These are phyloP conservation scores for Penicillium sclerotiorum DNA, from an alignment of 2,329 filamentous ascomycete species.

Conservation along the genomic window DNA sequence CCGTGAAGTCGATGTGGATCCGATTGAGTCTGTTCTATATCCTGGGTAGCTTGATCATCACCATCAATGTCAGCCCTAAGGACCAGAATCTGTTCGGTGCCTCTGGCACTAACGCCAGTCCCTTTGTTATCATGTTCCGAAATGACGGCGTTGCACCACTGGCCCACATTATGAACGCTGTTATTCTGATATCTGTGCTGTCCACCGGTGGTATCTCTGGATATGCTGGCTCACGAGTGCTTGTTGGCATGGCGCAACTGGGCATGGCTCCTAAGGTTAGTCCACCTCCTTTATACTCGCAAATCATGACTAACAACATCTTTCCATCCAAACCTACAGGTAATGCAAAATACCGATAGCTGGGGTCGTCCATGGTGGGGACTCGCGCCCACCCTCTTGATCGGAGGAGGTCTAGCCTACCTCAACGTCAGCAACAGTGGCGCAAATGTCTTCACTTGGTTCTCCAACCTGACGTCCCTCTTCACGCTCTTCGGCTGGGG, in stretches of 20 bases:
- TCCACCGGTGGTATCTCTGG: slow-evolving; percentile 49
- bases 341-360: slow-evolving; percentile 37
- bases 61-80: slow-evolving; percentile 47
- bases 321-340: slow-evolving; percentile 4
- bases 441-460: slow-evolving; percentile 51
- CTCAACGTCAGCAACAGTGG: slow-evolving; percentile 49
- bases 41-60: slow-evolving; percentile 48
- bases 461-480: slow-evolving; percentile 51
- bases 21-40: slow-evolving; percentile 52
- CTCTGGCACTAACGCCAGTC: slow-evolving; percentile 47
- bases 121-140: slow-evolving; percentile 48
- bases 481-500: slow-evolving; percentile 50
- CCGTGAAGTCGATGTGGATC: slow-evolving; percentile 51
- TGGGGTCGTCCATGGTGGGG: slow-evolving; percentile 48
- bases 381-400: slow-evolving; percentile 67
- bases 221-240: slow-evolving; percentile 49
- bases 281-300: not conserved
- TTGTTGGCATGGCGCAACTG: slow-evolving; percentile 49
- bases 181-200: slow-evolving; percentile 52
- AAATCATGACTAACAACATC: not conserved
- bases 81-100: slow-evolving; percentile 47
- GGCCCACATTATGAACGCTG: slow-evolving; percentile 54
- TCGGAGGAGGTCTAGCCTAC: slow-evolving; percentile 60
- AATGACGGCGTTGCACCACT: slow-evolving; percentile 43
- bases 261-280: slow-evolving; percentile 45